phyloP scores from a whole-genome alignment of 768 basidiomycete genomes.

The Russula griseocarnosa region DNA sequence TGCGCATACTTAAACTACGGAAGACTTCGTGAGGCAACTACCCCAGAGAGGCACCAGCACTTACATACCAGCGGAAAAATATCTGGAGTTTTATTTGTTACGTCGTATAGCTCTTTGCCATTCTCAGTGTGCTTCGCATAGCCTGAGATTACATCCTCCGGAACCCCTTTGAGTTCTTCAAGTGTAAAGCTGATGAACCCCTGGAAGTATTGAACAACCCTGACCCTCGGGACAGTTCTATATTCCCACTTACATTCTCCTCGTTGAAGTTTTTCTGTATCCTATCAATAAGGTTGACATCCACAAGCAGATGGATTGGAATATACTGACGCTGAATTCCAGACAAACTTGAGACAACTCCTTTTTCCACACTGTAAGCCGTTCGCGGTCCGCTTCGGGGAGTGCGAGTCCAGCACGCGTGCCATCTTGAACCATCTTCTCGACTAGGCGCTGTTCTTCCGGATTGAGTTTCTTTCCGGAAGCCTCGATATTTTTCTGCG shows the following conservation, averaged over 20 bases:
- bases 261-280: slow-evolving; percentile 83
- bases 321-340: slow-evolving; percentile 64
- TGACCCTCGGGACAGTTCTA: background rate
- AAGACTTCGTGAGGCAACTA: background rate
- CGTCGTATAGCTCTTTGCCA: slow-evolving; percentile 57
- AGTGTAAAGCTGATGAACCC: slow-evolving; percentile 58
- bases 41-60: background rate
- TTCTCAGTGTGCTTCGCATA: slow-evolving; percentile 63
- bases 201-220: slow-evolving; percentile 35
- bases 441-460: slow-evolving; percentile 74
- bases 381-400: slow-evolving; percentile 55
- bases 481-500: slow-evolving; percentile 62
- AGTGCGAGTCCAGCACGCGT: slow-evolving; percentile 75
- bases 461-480: slow-evolving; percentile 53
- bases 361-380: slow-evolving; percentile 63
- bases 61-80: slow-evolving; percentile 66
- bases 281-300: background rate
- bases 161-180: slow-evolving; percentile 77
- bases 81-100: slow-evolving; percentile 80
- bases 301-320: background rate
- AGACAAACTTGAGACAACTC: slow-evolving; percentile 69
- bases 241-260: slow-evolving; percentile 53
- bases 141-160: slow-evolving; percentile 72
- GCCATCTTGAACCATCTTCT: slow-evolving; percentile 78
- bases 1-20: slow-evolving; percentile 75